Evolutionary conservation across 345 rosid species (phyloP).

Genomic region (Populus davidiana): DNA sequence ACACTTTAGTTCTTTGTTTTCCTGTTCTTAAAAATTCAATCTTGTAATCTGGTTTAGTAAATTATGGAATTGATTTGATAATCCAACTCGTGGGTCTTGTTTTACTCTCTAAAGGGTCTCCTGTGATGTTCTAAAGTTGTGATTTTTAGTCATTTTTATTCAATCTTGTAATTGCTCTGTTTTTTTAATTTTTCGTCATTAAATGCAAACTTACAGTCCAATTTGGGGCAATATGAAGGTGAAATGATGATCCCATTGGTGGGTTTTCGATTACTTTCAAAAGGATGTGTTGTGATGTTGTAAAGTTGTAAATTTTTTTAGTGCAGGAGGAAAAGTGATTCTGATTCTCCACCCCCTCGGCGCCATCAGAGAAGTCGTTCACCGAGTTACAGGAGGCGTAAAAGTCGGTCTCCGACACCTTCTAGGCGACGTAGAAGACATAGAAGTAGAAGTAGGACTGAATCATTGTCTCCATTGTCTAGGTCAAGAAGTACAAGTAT

Average conservation of each 20-base stretch:
- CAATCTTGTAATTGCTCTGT: background rate
- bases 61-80: background rate
- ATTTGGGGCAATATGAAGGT: background rate
- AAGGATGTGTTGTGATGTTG: background rate
- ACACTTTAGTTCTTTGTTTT: background rate
- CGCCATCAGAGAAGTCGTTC: conserved; percentile 40
- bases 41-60: too few relatives aligned
- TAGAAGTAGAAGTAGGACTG: conserved; percentile 34
- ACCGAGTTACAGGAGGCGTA: conserved; percentile 52
- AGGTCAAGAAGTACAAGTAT: conserved; percentile 33
- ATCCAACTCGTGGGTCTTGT: background rate
- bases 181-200: background rate
- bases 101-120: background rate
- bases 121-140: background rate
- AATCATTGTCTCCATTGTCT: conserved; percentile 48
- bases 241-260: background rate
- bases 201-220: background rate
- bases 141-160: background rate
- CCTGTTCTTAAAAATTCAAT: background rate
- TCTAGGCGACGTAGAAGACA: conserved; percentile 43
- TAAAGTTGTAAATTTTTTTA: background rate
- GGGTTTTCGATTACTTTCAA: background rate
- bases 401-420: conserved; percentile 56
- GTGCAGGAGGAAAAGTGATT: conserved; percentile 47
- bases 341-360: conserved; percentile 26